Evolutionary conservation across 805 yeast species (phyloP), one percentile per base, ranked within the genome.

Genomic region (Metschnikowia kofuensis): DNA sequence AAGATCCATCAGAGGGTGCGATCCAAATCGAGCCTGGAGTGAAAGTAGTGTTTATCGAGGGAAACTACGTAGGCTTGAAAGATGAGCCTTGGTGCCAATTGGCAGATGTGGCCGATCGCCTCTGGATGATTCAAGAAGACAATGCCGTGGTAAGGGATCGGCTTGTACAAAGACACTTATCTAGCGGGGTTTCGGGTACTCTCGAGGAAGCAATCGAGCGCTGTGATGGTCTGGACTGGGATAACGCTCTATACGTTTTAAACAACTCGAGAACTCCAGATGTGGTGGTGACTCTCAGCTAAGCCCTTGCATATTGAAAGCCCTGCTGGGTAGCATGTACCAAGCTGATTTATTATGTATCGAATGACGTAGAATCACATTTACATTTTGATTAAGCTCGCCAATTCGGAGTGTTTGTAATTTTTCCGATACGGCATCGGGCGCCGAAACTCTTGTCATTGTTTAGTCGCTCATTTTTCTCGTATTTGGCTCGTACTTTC

Each of bases 11-110:
- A 2, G 79, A 74, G 12, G 71, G 74, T 49, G 84, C 77, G 15
- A 74, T 80, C 12, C 58, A 51, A 6, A 74, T 88, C 1, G 60
- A 65, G 2, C 67, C 79, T 0, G 67, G 63, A 2, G 72, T 80
- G 3, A 68, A 80, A 48, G 76, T 89, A 1, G 65, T 89, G 4
- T 74, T 89, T 4, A 59, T 88, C 35, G 97, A 89, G 61, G 96
- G 97, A 0, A 71, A 85, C 41, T 89, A 90, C 61, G 69, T 89
- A 9, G 74, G 83, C 38, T 68, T 88, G 44, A 62, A 77, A 34
- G 77, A 78, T 35, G 78, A 74, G 28, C 79, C 79, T 12, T 89
- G 96, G 96, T 48, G 59, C 44, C 63, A 67, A 15, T 76, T 86
- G 26, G 59, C 72, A 2, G 45, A 57, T 7, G 57, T 67, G 26